Percentiles rank a stretch among this genome's conserved stretches.
Conservation (phyloP, 352 stramenopile genomes). For the Saprolegnia diclina region DNA sequence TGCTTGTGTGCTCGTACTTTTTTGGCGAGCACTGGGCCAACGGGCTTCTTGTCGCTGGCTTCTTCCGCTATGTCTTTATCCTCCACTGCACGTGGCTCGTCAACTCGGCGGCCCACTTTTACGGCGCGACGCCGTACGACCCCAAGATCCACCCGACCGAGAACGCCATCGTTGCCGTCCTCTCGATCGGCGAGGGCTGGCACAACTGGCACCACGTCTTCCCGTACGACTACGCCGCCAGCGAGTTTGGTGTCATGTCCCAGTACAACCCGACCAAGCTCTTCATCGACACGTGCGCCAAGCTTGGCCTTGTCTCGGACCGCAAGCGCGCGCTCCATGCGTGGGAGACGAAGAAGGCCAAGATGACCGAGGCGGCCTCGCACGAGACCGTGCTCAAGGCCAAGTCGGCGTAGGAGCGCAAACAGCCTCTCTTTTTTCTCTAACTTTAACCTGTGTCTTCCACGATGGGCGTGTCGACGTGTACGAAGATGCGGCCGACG, state of each 20-base stretch:
- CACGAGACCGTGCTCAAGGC: slow-evolving; percentile 6
- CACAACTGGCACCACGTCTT: slow-evolving; percentile 99
- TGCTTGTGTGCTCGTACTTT: slow-evolving; percentile 75
- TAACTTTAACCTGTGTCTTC: not conserved
- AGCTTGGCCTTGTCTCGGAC: slow-evolving; percentile 89
- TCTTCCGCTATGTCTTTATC: slow-evolving; percentile 90
- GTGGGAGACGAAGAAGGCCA: slow-evolving; percentile 89
- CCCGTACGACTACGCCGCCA: slow-evolving; percentile 98
- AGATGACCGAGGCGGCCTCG: not conserved
- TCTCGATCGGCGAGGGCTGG: slow-evolving; percentile 96
- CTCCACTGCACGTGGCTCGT: slow-evolving; percentile 98
- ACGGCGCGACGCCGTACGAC: slow-evolving; percentile 97
- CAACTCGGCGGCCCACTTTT: slow-evolving; percentile 98
- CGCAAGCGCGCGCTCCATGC: slow-evolving; percentile 92
- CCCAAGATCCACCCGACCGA: slow-evolving; percentile 91
- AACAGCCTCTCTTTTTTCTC: not conserved
- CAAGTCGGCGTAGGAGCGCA: slow-evolving; percentile 22
- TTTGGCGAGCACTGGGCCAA: slow-evolving; percentile 94
- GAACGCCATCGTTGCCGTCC: slow-evolving; percentile 95
- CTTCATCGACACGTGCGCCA: slow-evolving; percentile 91
- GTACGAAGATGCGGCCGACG: not conserved
- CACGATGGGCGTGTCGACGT: not conserved
- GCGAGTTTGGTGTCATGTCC: slow-evolving; percentile 91
- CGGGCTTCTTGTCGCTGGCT: slow-evolving; percentile 94
- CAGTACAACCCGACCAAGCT: slow-evolving; percentile 99